Base-by-base conservation (phyloP, 1,284 basidiomycete species). In the Apiotrichum gamsii region DNA sequence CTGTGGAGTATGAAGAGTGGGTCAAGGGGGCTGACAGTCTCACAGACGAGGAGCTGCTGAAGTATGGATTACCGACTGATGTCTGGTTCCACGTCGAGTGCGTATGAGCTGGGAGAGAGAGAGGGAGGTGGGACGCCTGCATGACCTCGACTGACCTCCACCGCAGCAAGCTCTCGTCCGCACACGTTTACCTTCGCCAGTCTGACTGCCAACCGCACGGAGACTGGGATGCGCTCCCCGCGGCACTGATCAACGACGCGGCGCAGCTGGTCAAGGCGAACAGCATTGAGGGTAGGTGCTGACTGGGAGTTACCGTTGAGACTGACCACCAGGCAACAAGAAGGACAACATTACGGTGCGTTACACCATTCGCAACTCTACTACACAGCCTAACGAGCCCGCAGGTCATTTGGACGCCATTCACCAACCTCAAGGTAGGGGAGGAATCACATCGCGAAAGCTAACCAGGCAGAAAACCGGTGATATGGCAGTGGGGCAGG, bases 261-360 rank as follows among this genome's bases (percentile, higher is more conserved):
- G 87, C 90, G 0, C 94, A 98, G 70, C 77, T 98, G 1, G 91
- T 96, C 35, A 98, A 98, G 72, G 93, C 94, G 0, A 97, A 97
- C 63, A 93, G 88, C 4, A 98, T 98, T 46, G 90, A 96, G 77
- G 89, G 90, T 87, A 58, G 50, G 74, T 60, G n/a, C 20, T 16
- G 19, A 14, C 3, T 15, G 11, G 19, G 18, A 14, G 3, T 4
- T n/a, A n/a, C 15, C 13, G 23, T 6, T 16, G 1, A 2, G n/a
- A 36, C 47, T 56, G 45, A 56, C 42, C 5, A 13, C 4, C 58
- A 91, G 91, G 91, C 3, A 96, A 97, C 76, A 96, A 96, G 74
- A 93, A 91, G 72, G 87, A 94, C 58, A 87, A 94, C 65, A 64
- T 96, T 23, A 89, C 87, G 8, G 70, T 70, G 29, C 19, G 65